Percentiles rank a stretch among this genome's conserved stretches.
Evolutionary conservation across 495 filamentous ascomycete species (phyloP).

Genomic region (Aspergillus carlsbadensis): DNA sequence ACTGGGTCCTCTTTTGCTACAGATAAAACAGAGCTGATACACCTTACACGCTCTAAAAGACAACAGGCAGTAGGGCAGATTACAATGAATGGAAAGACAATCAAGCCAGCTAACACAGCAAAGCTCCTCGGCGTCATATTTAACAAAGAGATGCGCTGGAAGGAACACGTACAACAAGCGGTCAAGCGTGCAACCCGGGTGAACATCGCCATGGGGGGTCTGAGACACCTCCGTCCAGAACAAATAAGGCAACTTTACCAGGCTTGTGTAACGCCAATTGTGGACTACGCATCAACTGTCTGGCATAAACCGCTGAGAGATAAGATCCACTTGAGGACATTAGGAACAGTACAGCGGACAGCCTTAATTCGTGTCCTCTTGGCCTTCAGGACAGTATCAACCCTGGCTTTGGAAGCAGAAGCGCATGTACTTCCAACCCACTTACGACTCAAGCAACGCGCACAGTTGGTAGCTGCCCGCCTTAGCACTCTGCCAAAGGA

Average conservation of each 20-base stretch:
- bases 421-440: constrained; percentile 12
- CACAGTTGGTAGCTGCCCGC: too few species aligned
- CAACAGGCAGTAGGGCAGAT: constrained; percentile 9
- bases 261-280: constrained; percentile 20
- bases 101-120: constrained; percentile 16
- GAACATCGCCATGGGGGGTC: constrained; percentile 17
- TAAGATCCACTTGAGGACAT: constrained; percentile 17
- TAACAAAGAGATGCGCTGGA: constrained; percentile 21
- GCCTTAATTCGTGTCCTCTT: constrained; percentile 7
- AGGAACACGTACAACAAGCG: constrained; percentile 24
- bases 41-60: constrained; percentile 19
- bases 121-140: constrained; percentile 28
- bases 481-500: too few species aligned
- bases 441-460: constrained; percentile 10
- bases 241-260: constrained; percentile 28
- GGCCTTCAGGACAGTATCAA: constrained; percentile 17
- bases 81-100: constrained; percentile 11
- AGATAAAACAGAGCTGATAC: constrained; percentile 29
- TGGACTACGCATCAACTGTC: constrained; percentile 22
- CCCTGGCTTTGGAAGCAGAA: constrained; percentile 15
- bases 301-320: constrained; percentile 19
- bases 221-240: constrained; percentile 19
- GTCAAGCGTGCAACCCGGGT: constrained; percentile 22
- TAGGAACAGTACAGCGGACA: constrained; percentile 17
- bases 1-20: constrained; percentile 18